These are phyloP conservation scores for Oryza brachyantha DNA, from an alignment of 176 grass and related monocot genomes.

Conservation along the genomic window DNA sequence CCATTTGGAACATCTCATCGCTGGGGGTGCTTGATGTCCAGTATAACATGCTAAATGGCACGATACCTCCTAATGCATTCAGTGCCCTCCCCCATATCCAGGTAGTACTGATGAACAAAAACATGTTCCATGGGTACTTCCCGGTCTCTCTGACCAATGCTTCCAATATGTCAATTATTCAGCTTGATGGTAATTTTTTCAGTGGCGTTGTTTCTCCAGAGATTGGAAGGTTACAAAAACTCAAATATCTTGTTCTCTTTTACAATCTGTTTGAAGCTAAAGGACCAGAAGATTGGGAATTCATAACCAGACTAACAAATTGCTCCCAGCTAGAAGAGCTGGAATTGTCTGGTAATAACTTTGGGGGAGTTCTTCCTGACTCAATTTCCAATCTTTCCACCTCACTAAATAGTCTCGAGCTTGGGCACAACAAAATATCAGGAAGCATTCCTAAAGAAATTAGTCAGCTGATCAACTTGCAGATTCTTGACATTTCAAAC, in stretches of 20 bases:
- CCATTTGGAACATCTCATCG: conserved; percentile 20
- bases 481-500: no score
- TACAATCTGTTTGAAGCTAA: background rate
- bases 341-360: background rate
- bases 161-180: background rate
- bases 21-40: no score
- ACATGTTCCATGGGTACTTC: conserved; percentile 25
- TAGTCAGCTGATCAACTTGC: background rate
- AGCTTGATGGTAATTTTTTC: background rate
- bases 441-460: conserved; percentile 32
- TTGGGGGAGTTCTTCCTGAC: conserved; percentile 4
- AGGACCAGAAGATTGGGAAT: conserved; percentile 4
- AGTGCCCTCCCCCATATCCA: background rate
- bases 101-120: background rate
- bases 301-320: conserved; percentile 24
- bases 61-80: background rate
- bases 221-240: background rate
- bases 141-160: conserved; percentile 27
- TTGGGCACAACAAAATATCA: background rate
- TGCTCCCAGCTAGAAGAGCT: conserved; percentile 3
- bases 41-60: background rate
- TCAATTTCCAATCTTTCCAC: conserved; percentile 9
- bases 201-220: background rate
- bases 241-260: background rate
- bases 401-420: background rate